Evolutionary conservation across 2,329 filamentous ascomycete genomes (phyloP), one percentile per base, ranked within the genome.

Genomic region (Massarina eburnea): DNA sequence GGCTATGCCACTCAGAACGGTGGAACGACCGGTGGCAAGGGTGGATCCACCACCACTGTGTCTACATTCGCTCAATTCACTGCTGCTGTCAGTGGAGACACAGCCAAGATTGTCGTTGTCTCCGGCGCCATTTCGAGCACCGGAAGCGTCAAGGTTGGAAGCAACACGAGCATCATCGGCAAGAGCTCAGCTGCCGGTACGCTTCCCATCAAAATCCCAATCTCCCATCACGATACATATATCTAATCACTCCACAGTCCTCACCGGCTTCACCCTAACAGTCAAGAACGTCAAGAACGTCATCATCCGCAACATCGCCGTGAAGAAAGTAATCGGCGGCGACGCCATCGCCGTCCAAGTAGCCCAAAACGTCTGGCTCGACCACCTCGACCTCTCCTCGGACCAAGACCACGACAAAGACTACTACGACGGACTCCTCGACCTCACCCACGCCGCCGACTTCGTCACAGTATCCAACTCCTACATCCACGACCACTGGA

Each of bases 391-490:
- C 52, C 74, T 88, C 18, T 82, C 78, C 4, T 82, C 80, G 19
- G 78, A 86, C 69, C 61, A 64, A 26, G 72, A 77, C 57, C 73
- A 80, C 62, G 81, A 77, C 73, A 88, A 88, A 72, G 83, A 88
- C 72, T 85, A 80, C 72, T 87, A 85, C 61, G 85, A 88, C 45
- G 84, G 85, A 24, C 77, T 88, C 1, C 70, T 83, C 37, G 85
- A 88, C 57, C 71, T 82, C 40, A 85, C 79, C 39, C 84, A 86
- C 68, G 85, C 74, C 37, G 73, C 78, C 8, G 82, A 87, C 71
- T 86, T 72, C 59, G 66, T 85, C 46, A 85, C 77, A 52, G 72
- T 85, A 51, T 76, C 74, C 52, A 77, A 79, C 69, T 54, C 62
- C 53, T 75, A 72, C 63, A 54, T 81, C 52, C 79, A 81, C 66